Evolutionary conservation across 2,329 filamentous ascomycete species (phyloP), one percentile per base, ranked within the genome.

Genomic region (Neurospora sp.): DNA sequence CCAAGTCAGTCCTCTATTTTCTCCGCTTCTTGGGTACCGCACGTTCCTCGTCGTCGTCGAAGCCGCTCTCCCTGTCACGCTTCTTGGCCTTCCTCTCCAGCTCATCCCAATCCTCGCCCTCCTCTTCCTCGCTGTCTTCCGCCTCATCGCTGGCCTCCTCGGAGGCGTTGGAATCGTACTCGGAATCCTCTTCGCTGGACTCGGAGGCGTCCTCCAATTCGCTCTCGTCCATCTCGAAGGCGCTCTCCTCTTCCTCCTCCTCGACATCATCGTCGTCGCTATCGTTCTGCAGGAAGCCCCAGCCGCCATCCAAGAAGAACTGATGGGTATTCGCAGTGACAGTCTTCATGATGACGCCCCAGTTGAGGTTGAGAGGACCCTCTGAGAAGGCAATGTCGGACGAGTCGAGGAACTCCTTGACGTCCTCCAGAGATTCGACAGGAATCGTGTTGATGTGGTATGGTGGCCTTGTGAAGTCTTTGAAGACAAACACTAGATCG

Each of bases 271-370:
- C 93, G 15, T 91, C 92, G 77, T 98, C 96, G 0, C 91, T 93
- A 71, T 97, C 95, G 41, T 90, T 90, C 69, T 90, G 89, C 71
- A 99, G 80, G 87, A 99, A 98, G 1, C 89, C 91, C 96, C 96
- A 99, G 66, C 96, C 96, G 39, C 96, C 96, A 73, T 98, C 95
- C 4, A 86, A 88, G 80, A 97, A 99, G 88, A 99, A 99, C 75
- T 91, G 88, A 78, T 99, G 95, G 2, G 96, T 92, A 78, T 99
- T 94, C 41, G 91, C 90, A 23, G 92, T 95, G 36, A 99, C 94
- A 0, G 96, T 99, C 86, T 99, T 99, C 93, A 99, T 99, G 78
- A 99, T 99, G 17, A 94, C 97, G 11, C 92, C 91, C 96, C 96
- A 99, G 85, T 98, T 98, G 70, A 99, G 86, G 83, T 99, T 99